phyloP scores from a whole-genome alignment of 345 rosid species.

The Sonneratia alba region DNA sequence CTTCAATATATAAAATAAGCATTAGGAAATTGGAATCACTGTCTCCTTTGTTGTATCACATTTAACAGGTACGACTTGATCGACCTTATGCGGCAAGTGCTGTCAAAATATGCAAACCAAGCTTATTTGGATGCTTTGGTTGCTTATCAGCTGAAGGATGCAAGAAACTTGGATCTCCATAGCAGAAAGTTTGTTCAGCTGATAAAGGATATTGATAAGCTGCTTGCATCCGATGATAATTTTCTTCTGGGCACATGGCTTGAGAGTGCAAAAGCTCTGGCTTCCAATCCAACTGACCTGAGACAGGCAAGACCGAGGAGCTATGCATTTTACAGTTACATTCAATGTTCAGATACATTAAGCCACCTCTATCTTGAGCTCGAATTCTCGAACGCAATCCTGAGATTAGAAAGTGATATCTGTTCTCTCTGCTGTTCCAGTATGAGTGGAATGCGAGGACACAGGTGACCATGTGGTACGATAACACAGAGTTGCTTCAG shows the following conservation, averaged over 20 bases:
- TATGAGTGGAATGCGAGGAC: slow-evolving; percentile 92
- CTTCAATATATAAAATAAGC: background rate
- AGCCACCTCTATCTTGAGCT: background rate
- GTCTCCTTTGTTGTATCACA: background rate
- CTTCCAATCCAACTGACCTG: slow-evolving; percentile 45
- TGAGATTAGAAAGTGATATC: background rate
- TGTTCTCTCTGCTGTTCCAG: slow-evolving; percentile 24
- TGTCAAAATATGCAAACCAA: slow-evolving; percentile 81
- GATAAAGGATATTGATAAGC: slow-evolving; percentile 58
- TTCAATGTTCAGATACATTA: background rate
- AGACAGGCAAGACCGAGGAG: slow-evolving; percentile 43
- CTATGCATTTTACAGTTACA: background rate
- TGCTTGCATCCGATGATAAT: slow-evolving; percentile 77
- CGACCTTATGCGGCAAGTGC: slow-evolving; percentile 81
- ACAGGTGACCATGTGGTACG: slow-evolving; percentile 95
- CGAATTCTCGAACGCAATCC: background rate
- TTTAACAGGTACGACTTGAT: slow-evolving; percentile 74
- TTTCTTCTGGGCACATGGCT: slow-evolving; percentile 91
- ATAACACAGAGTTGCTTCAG: slow-evolving; percentile 50
- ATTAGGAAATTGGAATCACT: background rate
- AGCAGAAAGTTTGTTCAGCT: slow-evolving; percentile 53
- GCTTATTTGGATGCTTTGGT: slow-evolving; percentile 57
- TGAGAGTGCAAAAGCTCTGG: slow-evolving; percentile 66
- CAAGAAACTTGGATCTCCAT: slow-evolving; percentile 26
- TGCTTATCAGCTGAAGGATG: slow-evolving; percentile 49